Evolutionary conservation across 495 filamentous ascomycete species (phyloP), one percentile per base, ranked within the genome.

Genomic region (Penicillium paxilli): DNA sequence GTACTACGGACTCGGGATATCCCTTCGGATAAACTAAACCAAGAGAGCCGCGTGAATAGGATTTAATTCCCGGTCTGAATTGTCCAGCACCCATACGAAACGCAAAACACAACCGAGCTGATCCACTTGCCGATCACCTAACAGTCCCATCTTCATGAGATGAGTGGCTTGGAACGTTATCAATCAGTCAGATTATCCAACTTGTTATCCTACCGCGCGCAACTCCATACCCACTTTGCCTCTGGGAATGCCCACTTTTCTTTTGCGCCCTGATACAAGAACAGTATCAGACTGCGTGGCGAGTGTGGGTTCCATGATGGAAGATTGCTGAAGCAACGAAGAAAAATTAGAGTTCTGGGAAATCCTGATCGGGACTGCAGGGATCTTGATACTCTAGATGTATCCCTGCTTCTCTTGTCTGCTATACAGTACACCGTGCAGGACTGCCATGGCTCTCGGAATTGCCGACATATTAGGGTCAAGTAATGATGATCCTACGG

Each of bases 171-270:
- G 8, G 5, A n/a, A 16, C 22, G 11, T 63, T 65, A 65, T 65
- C 62, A 63, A 65, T 65, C 62, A 59, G 55, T 52, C 50, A 45
- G 49, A 53, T 48, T 44, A 40, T 37, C 44, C 32, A 40, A 22
- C 55, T 46, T 55, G 50, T 49, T 26, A 6, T n/a, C 44, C 37
- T 40, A 16, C 25, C 40, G 20, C 40, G 51, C 28, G 16, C 23
- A 12, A 23, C 30, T 30, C n/a, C 9, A 47, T 47, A 26, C 50
- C 57, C 54, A 57, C 56, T 47, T 47, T 52, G 8, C 37, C 46
- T 47, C 41, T 12, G 52, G 48, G 22, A 20, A 19, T 52, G 30
- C 6, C 52, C 45, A 44, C 45, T 41, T 38, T 52, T 20, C 22
- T 14, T 23, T 11, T 12, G 20, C 28, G 14, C 28, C 38, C 44